A percentile compares a stretch with the other conserved stretches of the same genome.
Conservation (phyloP, 176 grass and related monocot genomes). For the Elaeis guineensis region DNA sequence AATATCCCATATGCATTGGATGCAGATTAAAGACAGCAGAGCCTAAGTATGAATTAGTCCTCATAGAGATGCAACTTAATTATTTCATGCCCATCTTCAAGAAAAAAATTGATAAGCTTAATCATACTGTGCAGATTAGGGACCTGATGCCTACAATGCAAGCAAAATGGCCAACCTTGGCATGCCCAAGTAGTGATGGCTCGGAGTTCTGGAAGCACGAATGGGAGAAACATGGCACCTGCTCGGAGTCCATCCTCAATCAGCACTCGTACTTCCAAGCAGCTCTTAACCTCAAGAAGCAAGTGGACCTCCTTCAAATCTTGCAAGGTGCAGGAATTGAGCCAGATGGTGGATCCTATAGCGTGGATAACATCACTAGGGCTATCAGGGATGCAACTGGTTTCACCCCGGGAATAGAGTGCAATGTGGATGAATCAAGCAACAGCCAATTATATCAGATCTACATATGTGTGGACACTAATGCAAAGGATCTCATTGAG, state of each 20-base stretch:
- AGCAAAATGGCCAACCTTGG: conserved; percentile 65
- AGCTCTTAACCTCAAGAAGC: conserved; percentile 42
- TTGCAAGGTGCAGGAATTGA: conserved; percentile 30
- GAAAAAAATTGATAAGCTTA: neutral
- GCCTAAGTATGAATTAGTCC: too few species aligned
- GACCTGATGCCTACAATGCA: conserved; percentile 50
- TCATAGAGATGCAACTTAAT: too few species aligned
- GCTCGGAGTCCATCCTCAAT: conserved; percentile 44
- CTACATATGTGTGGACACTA: conserved; percentile 64
- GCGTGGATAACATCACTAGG: conserved; percentile 26
- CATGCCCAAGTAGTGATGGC: conserved; percentile 66
- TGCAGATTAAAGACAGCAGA: too few species aligned
- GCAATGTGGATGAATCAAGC: conserved; percentile 69
- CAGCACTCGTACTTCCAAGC: conserved; percentile 77
- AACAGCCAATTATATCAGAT: conserved; percentile 87
- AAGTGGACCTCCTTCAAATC: conserved; percentile 37
- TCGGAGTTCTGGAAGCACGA: conserved; percentile 71
- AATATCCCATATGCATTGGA: too few species aligned
- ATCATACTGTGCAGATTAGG: conserved; percentile 29
- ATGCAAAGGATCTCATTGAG: conserved; percentile 36
- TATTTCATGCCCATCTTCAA: too few species aligned
- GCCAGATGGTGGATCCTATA: conserved; percentile 61
- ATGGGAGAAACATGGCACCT: conserved; percentile 97
- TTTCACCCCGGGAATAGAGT: conserved; percentile 48
- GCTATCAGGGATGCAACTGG: conserved; percentile 37